Base-by-base conservation (phyloP, 768 basidiomycete species). In the Naematelia encephala region DNA sequence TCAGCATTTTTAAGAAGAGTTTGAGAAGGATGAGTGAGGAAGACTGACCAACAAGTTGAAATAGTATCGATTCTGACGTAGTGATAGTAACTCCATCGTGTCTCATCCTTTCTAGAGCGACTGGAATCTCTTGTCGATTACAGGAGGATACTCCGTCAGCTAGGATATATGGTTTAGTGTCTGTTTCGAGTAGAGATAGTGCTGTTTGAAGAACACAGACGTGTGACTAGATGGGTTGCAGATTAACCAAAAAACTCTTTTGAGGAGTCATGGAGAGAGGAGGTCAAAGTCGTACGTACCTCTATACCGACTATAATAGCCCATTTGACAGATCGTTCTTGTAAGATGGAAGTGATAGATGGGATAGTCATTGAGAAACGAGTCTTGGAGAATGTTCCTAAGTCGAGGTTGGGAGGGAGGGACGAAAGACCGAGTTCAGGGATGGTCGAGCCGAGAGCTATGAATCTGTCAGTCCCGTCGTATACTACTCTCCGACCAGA, bases 271-370 rank as follows among this genome's bases (percentile, higher is more conserved):
- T 19, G 3, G 28, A 3, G 19, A 44, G 22, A 4, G 19, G 13
- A 3, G 16, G 27, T 4, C 8, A 30, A 51, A 21, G 25, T 25
- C 43, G 4, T 14, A 74, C 83, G 34, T 63, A 89, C 91, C 82
- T 94, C 92, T 51, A 94, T 91, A 14, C 93, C 93, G 61, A 91
- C 85, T 4, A 97, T 73, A 5, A 94, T 83, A 47, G 91, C 79
- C 5, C 83, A 84, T 42, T 81, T 80, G 57, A 87, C 71, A 2
- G 82, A 81, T 23, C 80, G 81, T 26, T 76, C 60, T 21, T 74
- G 70, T 53, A 94, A 79, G 5, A 85, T 61, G 1, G 77, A 60
- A 53, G 80, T 76, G 4, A 93, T 82, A 29, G 89, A 84, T 4
- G 86, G 82, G 0, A 85, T 86, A 55, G 86, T 67, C 92, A 96